Evolutionary conservation across 2,329 filamentous ascomycete genomes (phyloP), one percentile per base, ranked within the genome.

Genomic region (Rutstroemia sydowiana): DNA sequence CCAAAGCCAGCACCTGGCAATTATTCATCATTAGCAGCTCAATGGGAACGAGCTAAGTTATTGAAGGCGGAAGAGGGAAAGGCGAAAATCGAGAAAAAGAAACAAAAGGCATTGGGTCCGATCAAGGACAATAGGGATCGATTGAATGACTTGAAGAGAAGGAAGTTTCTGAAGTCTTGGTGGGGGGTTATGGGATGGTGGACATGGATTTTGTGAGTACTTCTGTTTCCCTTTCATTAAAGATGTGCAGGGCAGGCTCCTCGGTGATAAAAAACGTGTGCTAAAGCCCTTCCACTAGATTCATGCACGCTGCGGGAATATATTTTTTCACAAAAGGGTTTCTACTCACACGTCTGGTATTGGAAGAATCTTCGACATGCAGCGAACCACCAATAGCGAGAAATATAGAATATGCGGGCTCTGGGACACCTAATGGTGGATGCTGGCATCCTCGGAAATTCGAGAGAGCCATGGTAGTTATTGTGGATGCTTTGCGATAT

Each of bases 371-470:
- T 66, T 90, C 88, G 11, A 75, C 75, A 53, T 93, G 88, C 68
- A 71, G 74, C 10, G 69, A 74, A 39, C 82, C 87, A 45, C 92
- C 93, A 3, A 79, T 87, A 53, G 75, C 79, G 31, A 57, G 66
- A 16, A 56, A 58, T 11, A 42, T 36, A 2, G 6, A 32, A 57
- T 69, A 60, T 21, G 56, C 55, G 55, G 53, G 57, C 47, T 23
- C 59, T 30, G 63, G 64, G 3, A 64, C 70, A 66, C 51, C 62
- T 30, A 49, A 63, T 59, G 91, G 89, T 57, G 93, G 93, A 58
- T 98, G 93, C 76, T 98, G 93, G 93, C 90, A 97, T 67, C 88
- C 90, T 31, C 95, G 89, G 72, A 88, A 83, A 2, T 98, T 97
- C 66, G 81, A 95, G 57, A 93, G 91, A 66, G 91, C 92, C 10